These are phyloP conservation scores for Gynochthodes officinalis DNA, from an alignment of 257 asterid genomes.

Conservation along the genomic window DNA sequence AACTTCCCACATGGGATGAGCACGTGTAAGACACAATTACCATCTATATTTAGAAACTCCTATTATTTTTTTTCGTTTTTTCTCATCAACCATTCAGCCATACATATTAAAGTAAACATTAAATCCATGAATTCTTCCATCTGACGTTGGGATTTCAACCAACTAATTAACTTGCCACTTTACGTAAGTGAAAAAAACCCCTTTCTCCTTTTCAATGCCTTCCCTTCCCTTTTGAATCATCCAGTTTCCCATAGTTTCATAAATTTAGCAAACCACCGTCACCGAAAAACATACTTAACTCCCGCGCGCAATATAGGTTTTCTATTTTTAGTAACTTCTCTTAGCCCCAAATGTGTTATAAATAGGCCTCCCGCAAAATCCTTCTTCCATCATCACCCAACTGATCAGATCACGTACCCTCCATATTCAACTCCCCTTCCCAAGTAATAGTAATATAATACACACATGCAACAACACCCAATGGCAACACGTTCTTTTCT, in stretches of 20 bases:
- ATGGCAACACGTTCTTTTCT: constrained; percentile 5
- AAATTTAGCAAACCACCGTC: constrained; percentile 24
- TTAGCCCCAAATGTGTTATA: constrained; percentile 30
- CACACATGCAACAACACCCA: background rate
- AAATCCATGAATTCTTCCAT: no score
- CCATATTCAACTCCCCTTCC: no score
- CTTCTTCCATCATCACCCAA: background rate
- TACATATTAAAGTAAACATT: no score
- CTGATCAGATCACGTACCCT: no score
- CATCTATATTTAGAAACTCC: no score
- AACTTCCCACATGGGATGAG: constrained; percentile 36
- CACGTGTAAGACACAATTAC: constrained; percentile 16
- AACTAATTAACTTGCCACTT: no score
- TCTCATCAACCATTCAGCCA: no score
- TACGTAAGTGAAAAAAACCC: no score
- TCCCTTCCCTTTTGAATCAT: background rate
- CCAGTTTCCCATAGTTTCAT: background rate
- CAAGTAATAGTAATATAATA: no score
- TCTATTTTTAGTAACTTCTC: constrained; percentile 32
- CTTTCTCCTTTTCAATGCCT: no score
- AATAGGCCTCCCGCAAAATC: constrained; percentile 24
- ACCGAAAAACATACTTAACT: constrained; percentile 14
- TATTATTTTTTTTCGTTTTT: no score
- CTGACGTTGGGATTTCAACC: no score
- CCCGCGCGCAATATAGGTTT: constrained; percentile 3